Evolutionary conservation across 2,329 filamentous ascomycete genomes (phyloP).

Genomic region (Calonectria crousiana): DNA sequence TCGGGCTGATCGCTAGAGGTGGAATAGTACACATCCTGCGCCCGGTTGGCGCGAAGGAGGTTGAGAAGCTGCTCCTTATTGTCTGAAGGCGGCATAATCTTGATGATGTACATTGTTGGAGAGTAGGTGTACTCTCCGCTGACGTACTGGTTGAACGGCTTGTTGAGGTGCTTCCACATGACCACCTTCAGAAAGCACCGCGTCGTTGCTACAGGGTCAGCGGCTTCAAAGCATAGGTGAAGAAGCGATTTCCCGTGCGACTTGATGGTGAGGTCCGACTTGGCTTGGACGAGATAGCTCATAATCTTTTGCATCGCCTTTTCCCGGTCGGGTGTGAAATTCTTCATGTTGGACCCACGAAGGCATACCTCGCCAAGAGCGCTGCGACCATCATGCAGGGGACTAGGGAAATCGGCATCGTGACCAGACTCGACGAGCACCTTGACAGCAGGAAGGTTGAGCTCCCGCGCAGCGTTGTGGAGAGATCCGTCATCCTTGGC

Average conservation of each 20-base stretch:
- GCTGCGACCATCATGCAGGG: slow-evolving; percentile 71
- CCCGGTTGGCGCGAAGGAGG: slow-evolving; percentile 65
- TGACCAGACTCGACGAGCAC: slow-evolving; percentile 71
- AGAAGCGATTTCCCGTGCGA: slow-evolving; percentile 70
- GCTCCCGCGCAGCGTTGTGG: slow-evolving; percentile 71
- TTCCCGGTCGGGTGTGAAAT: slow-evolving; percentile 60
- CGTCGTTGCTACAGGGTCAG: slow-evolving; percentile 66
- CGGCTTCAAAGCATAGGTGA: slow-evolving; percentile 70
- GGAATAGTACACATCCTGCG: slow-evolving; percentile 66
- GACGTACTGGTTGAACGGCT: slow-evolving; percentile 67
- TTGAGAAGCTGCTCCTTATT: slow-evolving; percentile 56
- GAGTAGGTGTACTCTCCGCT: slow-evolving; percentile 70
- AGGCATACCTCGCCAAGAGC: slow-evolving; percentile 74
- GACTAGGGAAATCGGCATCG: slow-evolving; percentile 74
- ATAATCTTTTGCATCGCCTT: slow-evolving; percentile 70
- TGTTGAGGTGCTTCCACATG: slow-evolving; percentile 75
- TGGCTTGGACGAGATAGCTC: slow-evolving; percentile 66
- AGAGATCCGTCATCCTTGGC: slow-evolving; percentile 74
- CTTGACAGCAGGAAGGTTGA: slow-evolving; percentile 68
- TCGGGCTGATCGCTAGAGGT: slow-evolving; percentile 66
- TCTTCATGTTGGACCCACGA: slow-evolving; percentile 61
- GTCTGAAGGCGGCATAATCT: slow-evolving; percentile 57
- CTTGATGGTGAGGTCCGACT: slow-evolving; percentile 67
- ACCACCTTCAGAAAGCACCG: slow-evolving; percentile 71
- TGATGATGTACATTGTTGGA: slow-evolving; percentile 71